Evolutionary conservation across 2,329 filamentous ascomycete species (phyloP).

Genomic region (Ascochyta viciae-villosae): DNA sequence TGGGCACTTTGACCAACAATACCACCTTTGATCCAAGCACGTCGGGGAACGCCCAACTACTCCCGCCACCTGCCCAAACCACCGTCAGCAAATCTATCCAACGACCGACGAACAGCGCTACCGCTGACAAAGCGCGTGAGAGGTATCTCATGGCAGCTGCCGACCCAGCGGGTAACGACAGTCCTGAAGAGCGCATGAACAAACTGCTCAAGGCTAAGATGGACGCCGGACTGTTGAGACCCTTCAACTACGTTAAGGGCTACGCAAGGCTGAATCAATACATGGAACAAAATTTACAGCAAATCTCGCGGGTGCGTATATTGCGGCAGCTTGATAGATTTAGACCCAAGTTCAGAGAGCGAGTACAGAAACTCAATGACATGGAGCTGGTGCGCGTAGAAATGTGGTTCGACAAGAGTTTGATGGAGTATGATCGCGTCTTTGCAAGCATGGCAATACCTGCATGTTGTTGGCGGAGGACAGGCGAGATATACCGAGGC

Average conservation of each 20-base stretch:
- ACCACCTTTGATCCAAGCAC: slow-evolving; percentile 51
- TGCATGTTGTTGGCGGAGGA: slow-evolving; percentile 95
- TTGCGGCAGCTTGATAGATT: slow-evolving; percentile 90
- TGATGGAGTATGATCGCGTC: slow-evolving; percentile 98
- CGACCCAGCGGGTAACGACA: slow-evolving; percentile 84
- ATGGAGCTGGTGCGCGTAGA: slow-evolving; percentile 94
- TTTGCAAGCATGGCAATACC: slow-evolving; percentile 99
- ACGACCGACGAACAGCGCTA: slow-evolving; percentile 66
- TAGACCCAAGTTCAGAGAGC: slow-evolving; percentile 92
- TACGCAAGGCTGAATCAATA: slow-evolving; percentile 90
- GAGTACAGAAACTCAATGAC: slow-evolving; percentile 90
- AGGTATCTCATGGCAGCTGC: slow-evolving; percentile 95
- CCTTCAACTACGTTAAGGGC: slow-evolving; percentile 98
- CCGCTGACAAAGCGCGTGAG: slow-evolving; percentile 77
- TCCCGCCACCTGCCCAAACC: slow-evolving; percentile 53
- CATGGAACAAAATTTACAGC: slow-evolving; percentile 86
- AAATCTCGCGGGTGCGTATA: slow-evolving; percentile 86
- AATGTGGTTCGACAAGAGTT: slow-evolving; percentile 97
- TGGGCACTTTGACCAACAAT: slow-evolving; percentile 49
- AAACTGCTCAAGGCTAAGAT: slow-evolving; percentile 94
- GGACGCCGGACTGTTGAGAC: slow-evolving; percentile 90
- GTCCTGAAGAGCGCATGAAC: slow-evolving; percentile 93
- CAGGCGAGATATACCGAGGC: slow-evolving; percentile 94
- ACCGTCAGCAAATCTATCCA: slow-evolving; percentile 63
- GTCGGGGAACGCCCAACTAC: slow-evolving; percentile 54